These are phyloP conservation scores for Betula pendula DNA, from an alignment of 306 rosid genomes.

Conservation along the genomic window DNA sequence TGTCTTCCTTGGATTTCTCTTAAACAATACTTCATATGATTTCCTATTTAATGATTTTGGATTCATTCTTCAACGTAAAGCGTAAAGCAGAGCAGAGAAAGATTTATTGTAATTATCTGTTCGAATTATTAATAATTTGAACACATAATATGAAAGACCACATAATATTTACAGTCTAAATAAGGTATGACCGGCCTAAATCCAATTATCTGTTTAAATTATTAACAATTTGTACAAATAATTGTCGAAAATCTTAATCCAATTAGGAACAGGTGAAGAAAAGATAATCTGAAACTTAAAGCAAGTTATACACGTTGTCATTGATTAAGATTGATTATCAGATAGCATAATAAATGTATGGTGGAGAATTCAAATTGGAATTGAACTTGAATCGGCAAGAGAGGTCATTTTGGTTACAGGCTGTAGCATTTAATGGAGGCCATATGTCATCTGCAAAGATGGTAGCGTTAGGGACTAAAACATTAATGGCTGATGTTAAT, in stretches of 20 bases:
- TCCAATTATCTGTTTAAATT: too few species aligned
- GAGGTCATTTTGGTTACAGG: constrained; percentile 29
- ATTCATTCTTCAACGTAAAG: too few species aligned
- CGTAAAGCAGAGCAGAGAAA: too few species aligned
- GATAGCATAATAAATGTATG: neutral
- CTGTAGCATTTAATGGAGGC: constrained; percentile 40
- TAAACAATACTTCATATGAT: too few species aligned
- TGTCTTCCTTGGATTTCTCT: too few species aligned
- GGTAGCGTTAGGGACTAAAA: constrained; percentile 25
- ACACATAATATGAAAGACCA: too few species aligned
- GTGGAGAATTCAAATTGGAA: constrained; percentile 35
- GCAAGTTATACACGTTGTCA: constrained; percentile 19
- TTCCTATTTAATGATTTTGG: neutral
- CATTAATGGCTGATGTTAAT: constrained; percentile 50
- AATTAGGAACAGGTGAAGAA: constrained; percentile 14
- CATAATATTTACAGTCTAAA: too few species aligned
- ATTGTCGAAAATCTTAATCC: too few species aligned
- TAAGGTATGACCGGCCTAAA: too few species aligned
- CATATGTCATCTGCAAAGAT: constrained; percentile 5
- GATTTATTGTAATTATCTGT: too few species aligned
- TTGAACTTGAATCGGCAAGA: constrained; percentile 10
- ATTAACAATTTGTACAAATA: too few species aligned
- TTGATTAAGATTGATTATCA: neutral
- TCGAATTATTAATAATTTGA: too few species aligned
- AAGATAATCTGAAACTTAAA: constrained; percentile 2